Evolutionary conservation across 139 green algal genomes (phyloP).

Genomic region (Deuterostichococcus epilithicus): DNA sequence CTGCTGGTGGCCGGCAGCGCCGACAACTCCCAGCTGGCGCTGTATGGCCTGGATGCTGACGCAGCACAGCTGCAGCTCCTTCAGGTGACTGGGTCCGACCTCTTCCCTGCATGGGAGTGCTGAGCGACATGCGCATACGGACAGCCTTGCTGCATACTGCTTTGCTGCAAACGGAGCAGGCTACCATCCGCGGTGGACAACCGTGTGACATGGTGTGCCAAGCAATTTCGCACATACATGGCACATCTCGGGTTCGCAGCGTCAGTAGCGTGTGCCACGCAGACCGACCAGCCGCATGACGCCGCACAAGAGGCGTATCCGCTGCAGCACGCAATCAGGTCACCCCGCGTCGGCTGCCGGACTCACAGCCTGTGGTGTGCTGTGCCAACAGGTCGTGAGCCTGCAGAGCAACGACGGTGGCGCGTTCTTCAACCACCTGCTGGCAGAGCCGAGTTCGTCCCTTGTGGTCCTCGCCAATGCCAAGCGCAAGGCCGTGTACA

Average conservation of each 20-base stretch:
- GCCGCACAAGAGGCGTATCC: not conserved
- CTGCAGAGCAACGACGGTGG: constrained; percentile 9
- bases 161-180: too few species aligned
- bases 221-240: too few species aligned
- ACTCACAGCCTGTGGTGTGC: not conserved
- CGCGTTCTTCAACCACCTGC: constrained; percentile 54
- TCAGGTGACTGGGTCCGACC: too few species aligned
- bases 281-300: constrained; percentile 8
- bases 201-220: too few species aligned
- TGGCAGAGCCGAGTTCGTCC: constrained; percentile 28
- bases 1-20: constrained; percentile 44
- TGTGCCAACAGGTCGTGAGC: constrained; percentile 11
- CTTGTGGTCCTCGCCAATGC: constrained; percentile 78
- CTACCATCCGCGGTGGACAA: too few species aligned
- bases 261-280: too few species aligned
- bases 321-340: too few species aligned
- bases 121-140: too few species aligned
- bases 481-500: constrained; percentile 58
- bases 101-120: too few species aligned
- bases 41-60: constrained; percentile 37
- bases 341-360: too few species aligned
- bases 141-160: too few species aligned
- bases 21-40: constrained; percentile 34
- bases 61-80: constrained; percentile 1
- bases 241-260: too few species aligned